Evolutionary conservation across 2,329 filamentous ascomycete species (phyloP), one percentile per base, ranked within the genome.

Genomic region (Trichoderma harzianum): DNA sequence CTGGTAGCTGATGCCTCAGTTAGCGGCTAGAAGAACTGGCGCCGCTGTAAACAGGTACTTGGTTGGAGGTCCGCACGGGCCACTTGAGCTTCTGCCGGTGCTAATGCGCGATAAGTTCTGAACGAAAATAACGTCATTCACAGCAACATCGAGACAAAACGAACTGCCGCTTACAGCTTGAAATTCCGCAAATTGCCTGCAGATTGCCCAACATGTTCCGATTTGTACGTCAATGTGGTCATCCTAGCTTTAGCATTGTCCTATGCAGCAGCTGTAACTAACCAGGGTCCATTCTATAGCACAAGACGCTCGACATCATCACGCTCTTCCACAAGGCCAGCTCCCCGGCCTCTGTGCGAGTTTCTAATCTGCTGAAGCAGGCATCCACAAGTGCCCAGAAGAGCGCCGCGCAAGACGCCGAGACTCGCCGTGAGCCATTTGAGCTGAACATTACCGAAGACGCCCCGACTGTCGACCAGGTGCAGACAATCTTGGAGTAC

Each of bases 291-390:
- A 26, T 24, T 12, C 14, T 34, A 30, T 30, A 69, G 70, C 89
- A 87, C 83, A 95, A 94, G 86, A 88, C 92, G 76, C 88, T 93
- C 82, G 95, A 98, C 85, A 93, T 97, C 76, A 90, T 98, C 80
- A 98, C 95, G 73, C 91, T 99, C 86, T 99, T 98, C 87, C 95
- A 98, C 88, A 93, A 93, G 82, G 89, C 95, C 72, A 88, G 86
- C 77, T 88, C 89, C 69, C 88, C 92, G 26, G 87, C 91, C 74
- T 98, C 95, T 4, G 85, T 89, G 65, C 90, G 92, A 73, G 92
- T 92, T 36, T 89, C 91, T 73, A 91, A 89, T 55, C 84, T 97
- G 68, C 89, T 98, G 73, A 97, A 96, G 84, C 91, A 95, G 83
- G 88, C 90, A 36, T 92, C 93, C 30, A 91, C 92, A 62, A 89